Base-by-base conservation (phyloP, 2,329 filamentous ascomycete genomes). In the Mycogone perniciosa region DNA sequence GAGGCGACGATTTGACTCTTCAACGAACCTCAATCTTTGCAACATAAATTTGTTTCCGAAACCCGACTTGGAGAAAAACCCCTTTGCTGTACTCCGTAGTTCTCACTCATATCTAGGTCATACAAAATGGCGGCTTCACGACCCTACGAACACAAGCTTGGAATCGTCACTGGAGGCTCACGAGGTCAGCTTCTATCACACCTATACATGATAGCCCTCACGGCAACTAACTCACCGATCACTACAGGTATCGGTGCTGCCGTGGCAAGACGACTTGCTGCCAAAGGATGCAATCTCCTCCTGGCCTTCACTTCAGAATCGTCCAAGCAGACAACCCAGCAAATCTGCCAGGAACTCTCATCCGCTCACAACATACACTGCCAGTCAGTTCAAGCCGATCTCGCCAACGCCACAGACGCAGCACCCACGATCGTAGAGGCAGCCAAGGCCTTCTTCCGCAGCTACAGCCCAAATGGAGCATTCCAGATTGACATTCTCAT, bases 401-500 rank as follows among this genome's bases (percentile, higher is more conserved):
- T 69, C 35, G 46, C 56, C 7, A 57, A 52, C 10, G 59, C 64
- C 3, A 56, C 58, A 2, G 51, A 57, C 5, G 63, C 65, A 7
- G 51, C 59, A 1, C 11, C 53, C n/a, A 60, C 52, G 43, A 63
- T 69, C 37, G 51, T 70, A 11, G 56, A 62, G 3, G 63, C 64
- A 13, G 66, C 66, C 34, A 52, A 46, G 10, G 33, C 39, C 11
- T 57, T 68, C 45, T 66, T 60, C 54, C 40, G 50, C 7, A 59
- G 58, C 8, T 64, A 61, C 55, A 47, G 44, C 27, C 20, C 50
- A 0, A 34, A 50, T 8, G 55, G 50, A 9, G 48, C 57, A 6
- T 64, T 69, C 53, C 62, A 63, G 61, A 77, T 95, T 62, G 88
- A 95, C 69, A 88, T 95, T 54, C 73, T 95, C 48, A 74, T 95